These are phyloP conservation scores for Calocera cornea DNA, from an alignment of 768 basidiomycete genomes.

Conservation along the genomic window DNA sequence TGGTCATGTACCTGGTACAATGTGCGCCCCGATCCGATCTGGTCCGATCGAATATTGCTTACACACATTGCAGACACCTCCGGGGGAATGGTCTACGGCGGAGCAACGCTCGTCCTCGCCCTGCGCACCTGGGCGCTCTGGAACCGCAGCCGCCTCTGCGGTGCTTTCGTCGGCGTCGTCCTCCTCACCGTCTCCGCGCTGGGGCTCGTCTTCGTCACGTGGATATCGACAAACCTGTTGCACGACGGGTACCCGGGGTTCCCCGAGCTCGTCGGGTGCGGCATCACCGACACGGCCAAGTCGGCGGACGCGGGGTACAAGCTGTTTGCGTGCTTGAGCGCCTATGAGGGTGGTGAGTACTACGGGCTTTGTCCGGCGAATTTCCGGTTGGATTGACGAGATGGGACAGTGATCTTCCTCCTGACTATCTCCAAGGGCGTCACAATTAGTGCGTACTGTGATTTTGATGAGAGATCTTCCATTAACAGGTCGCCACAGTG, in stretches of 20 bases:
- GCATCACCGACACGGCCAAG: not conserved
- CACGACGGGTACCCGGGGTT: not conserved
- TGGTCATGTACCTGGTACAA: not conserved
- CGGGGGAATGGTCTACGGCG: not conserved
- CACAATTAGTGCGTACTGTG: not conserved
- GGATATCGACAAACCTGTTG: not conserved
- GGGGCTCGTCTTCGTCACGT: not conserved
- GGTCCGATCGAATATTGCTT: too few species aligned
- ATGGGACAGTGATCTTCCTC: not conserved
- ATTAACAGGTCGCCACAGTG: not conserved
- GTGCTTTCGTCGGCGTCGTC: not conserved
- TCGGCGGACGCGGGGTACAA: not conserved
- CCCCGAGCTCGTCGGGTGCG: not conserved
- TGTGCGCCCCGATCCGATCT: not conserved
- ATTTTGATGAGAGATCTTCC: not conserved
- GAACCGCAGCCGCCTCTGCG: not conserved
- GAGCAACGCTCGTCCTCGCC: not conserved
- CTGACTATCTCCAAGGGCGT: not conserved
- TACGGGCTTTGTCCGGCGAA: not conserved
- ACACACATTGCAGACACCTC: too few species aligned
- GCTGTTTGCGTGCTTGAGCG: not conserved
- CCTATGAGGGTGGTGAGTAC: not conserved
- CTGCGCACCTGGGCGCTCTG: constrained; percentile 6
- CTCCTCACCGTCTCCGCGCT: not conserved
- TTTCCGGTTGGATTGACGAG: not conserved